Evolutionary conservation across 2,329 filamentous ascomycete species (phyloP), one percentile per base, ranked within the genome.

Genomic region (Penicillium sp.): DNA sequence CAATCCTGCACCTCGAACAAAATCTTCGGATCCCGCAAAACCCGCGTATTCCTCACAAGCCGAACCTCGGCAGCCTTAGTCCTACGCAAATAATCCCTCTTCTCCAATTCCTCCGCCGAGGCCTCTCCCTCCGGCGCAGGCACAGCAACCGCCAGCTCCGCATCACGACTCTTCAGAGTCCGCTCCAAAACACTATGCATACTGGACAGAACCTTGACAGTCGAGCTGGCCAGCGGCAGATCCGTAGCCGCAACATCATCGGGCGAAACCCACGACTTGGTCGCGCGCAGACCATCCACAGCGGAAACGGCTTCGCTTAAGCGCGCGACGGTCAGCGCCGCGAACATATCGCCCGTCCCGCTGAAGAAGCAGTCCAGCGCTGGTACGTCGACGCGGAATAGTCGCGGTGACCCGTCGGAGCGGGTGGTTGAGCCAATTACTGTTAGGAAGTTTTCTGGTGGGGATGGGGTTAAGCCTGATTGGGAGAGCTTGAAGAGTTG

Each of bases 271-370:
- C 94, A 99, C 59, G 85, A 85, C 6, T 78, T 74, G 2, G 75
- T 82, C 8, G 77, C 71, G 16, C 79, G 74, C 4, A 96, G 75
- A 3, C 70, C 66, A 2, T 71, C 69, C 0, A 78, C 77, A 3
- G 75, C 76, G 50, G 78, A 74, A 1, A 90, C 88, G 26, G 90
- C 92, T 78, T 97, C 90, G 56, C 93, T 87, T 69, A 99, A 85
- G 31, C 93, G 86, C 39, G 90, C 90, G 1, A 96, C 86, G 70
- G 91, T 92, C 44, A 99, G 81, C 8, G 93, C 93, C 31, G 92
- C 93, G 70, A 99, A 97, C 93, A 99, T 97, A 78, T 99, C 94
- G 45, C 94, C 94, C 0, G 95, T 97, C 39, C 94, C 94, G 66
- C 89, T 92, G 76, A 97, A 99, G 80, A 94, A 96, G 76, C 92